Percentiles rank a stretch among this genome's conserved stretches.
phyloP scores from a whole-genome alignment of 768 basidiomycete genomes.

The Pleurotus eryngii region DNA sequence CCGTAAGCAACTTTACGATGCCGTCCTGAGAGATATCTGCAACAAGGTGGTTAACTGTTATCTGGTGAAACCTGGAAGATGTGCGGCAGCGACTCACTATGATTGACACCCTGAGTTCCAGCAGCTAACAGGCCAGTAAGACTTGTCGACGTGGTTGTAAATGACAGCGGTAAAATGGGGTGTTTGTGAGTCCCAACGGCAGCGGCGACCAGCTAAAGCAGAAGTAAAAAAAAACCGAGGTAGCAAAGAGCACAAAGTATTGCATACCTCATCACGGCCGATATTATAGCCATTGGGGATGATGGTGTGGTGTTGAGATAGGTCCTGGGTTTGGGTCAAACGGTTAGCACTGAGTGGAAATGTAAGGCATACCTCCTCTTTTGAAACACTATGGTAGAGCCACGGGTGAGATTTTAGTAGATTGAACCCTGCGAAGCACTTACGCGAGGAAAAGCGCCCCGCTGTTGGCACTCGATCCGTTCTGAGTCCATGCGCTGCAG shows the following conservation, averaged over 20 bases:
- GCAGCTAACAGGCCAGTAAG: constrained; percentile 52
- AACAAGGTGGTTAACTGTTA: not conserved
- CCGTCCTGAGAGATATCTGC: constrained; percentile 10
- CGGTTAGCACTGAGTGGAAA: not conserved
- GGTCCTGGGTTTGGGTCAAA: constrained; percentile 21
- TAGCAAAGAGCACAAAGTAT: not conserved
- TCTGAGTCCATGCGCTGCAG: constrained; percentile 52
- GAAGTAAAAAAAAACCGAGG: not conserved
- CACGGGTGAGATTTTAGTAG: no score
- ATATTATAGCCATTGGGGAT: constrained; percentile 46
- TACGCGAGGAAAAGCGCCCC: constrained; percentile 63
- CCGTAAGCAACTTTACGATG: constrained; percentile 7
- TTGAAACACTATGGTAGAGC: constrained; percentile 34
- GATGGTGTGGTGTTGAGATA: constrained; percentile 35
- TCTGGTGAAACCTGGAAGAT: no score
- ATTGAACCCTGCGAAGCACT: constrained; percentile 14
- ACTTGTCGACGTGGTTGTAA: constrained; percentile 41
- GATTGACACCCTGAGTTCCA: constrained; percentile 38
- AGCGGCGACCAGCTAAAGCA: constrained; percentile 11
- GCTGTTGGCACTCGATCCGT: constrained; percentile 42
- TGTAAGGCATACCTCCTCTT: constrained; percentile 29
- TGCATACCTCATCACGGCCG: constrained; percentile 30
- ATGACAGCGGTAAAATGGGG: constrained; percentile 41
- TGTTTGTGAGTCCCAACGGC: constrained; percentile 23
- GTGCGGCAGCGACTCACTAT: not conserved